Evolutionary conservation across 2,329 filamentous ascomycete species (phyloP), one percentile per base, ranked within the genome.

Genomic region (Fusarium sp.): DNA sequence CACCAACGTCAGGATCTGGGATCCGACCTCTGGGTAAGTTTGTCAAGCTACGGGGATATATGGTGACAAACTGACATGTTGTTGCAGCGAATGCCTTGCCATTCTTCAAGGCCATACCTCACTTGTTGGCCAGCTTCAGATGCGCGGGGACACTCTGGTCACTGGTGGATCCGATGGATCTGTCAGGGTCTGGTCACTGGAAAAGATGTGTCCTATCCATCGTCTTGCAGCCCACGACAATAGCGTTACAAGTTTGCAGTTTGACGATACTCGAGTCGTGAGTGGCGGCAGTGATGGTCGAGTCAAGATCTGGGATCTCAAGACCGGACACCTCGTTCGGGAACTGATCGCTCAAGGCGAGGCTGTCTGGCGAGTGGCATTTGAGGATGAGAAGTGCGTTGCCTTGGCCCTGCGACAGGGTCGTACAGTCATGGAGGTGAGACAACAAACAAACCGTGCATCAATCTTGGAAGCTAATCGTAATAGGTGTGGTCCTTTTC

Each of bases 351-450:
- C 91, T 18, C 93, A 95, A 58, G 93, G 95, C 0, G 95, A 99
- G 77, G 94, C 95, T 14, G 96, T 99, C 0, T 99, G 96, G 96
- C 88, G 96, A 64, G 95, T 99, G 33, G 96, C 96, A 0, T 99
- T 99, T 78, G 96, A 99, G 77, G 95, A 97, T 71, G 96, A 99
- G 80, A 98, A 97, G 80, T 97, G 95, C 63, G 95, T 99, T 29
- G 95, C 97, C 31, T 92, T 99, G 85, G 96, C 96, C 8, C 91
- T 93, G 74, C 87, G 95, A 65, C 89, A 89, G 57, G 90, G 90
- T 61, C 89, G 94, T 68, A 98, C 96, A 0, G 91, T 98, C 68
- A 99, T 99, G 96, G 96, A 99, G 90, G 95, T 96, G 82, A 83
- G 90, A 51, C n/a, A 54, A n/a, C 11, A n/a, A 56, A 20, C 9